Base-by-base conservation (phyloP, 768 basidiomycete species). In the Suillus subluteus region DNA sequence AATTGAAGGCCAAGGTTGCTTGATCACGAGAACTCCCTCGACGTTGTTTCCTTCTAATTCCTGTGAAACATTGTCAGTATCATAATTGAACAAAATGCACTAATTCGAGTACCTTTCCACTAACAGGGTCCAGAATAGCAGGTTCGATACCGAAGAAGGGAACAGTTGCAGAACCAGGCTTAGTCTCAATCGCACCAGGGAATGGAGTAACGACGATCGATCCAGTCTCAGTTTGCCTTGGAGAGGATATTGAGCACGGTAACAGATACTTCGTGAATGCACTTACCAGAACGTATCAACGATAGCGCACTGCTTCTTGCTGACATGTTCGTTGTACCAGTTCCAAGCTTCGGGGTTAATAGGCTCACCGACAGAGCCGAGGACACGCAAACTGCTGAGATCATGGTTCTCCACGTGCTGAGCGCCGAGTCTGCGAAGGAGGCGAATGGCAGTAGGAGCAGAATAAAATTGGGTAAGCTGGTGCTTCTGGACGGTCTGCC, bases 331-430 rank as follows among this genome's bases (percentile, higher is more conserved):
- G 78, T 97, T 95, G 80, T 96, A 98, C 97, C 97, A 99, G 73
- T 96, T 87, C 97, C 98, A 98, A 13, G 97, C 97, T 78, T 98
- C 97, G 35, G 96, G 96, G 79, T 98, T 98, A 83, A 99, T 99
- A 1, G 98, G 98, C 81, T 99, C 98, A 64, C 97, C 98, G 55
- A 99, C 98, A 66, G 85, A 90, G 30, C 98, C 97, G 46, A 99
- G 82, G 8, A 98, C 91, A 66, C 98, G 89, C 66, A 99, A 79
- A 18, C 85, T 86, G 73, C 84, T 88, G 58, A 99, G 85, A 75
- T 98, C 95, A 79, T 95, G 85, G 12, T 85, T 82, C 74, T 93
- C 84, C 65, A 95, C 94, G 75, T 96, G 94, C 56, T 95, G 89
- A 65, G 89, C 86, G 58, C 97, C 97, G 44, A 97, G 87, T 44